Percentiles rank a stretch among this genome's conserved stretches.
These are phyloP conservation scores for Macrolepiota albuminosa DNA, from an alignment of 768 basidiomycete species.

Conservation along the genomic window DNA sequence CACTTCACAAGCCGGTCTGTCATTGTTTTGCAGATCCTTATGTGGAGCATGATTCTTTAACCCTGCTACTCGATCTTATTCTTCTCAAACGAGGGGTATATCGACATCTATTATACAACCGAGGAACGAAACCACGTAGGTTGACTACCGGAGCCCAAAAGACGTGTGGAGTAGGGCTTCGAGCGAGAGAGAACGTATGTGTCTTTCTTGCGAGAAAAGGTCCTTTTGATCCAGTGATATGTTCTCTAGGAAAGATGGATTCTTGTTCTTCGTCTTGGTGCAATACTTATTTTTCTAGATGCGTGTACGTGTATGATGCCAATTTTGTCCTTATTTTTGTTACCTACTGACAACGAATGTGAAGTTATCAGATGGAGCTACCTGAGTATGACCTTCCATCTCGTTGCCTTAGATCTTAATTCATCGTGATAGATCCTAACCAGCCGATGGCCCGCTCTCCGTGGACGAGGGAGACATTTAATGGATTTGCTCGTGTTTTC, in stretches of 20 bases:
- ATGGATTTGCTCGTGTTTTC: conserved; percentile 52
- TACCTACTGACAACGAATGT: not conserved
- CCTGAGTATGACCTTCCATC: conserved; percentile 40
- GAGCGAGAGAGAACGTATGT: conserved; percentile 23
- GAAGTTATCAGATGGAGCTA: conserved; percentile 79
- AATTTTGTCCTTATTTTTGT: conserved; percentile 4
- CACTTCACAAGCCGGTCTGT: conserved; percentile 43
- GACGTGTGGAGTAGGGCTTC: conserved; percentile 2
- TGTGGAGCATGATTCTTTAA: conserved; percentile 77
- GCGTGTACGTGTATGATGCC: conserved; percentile 66
- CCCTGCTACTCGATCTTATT: conserved; percentile 73
- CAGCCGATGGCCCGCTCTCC: conserved; percentile 32
- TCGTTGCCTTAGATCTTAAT: not conserved
- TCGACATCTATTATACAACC: conserved; percentile 77
- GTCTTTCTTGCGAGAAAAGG: not conserved
- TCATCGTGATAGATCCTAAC: conserved; percentile 30
- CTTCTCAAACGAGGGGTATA: conserved; percentile 80
- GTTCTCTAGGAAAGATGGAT: conserved; percentile 49
- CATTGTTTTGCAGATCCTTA: conserved; percentile 78
- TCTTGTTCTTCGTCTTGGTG: conserved; percentile 55
- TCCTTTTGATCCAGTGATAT: not conserved
- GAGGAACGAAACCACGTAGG: conserved; percentile 61
- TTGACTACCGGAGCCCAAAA: conserved; percentile 19
- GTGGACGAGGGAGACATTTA: conserved; percentile 49
- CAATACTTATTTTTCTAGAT: conserved; percentile 57